Percentiles rank a stretch among this genome's conserved stretches.
Conservation (phyloP, 805 yeast genomes). For the Cyberlindnera americana region DNA sequence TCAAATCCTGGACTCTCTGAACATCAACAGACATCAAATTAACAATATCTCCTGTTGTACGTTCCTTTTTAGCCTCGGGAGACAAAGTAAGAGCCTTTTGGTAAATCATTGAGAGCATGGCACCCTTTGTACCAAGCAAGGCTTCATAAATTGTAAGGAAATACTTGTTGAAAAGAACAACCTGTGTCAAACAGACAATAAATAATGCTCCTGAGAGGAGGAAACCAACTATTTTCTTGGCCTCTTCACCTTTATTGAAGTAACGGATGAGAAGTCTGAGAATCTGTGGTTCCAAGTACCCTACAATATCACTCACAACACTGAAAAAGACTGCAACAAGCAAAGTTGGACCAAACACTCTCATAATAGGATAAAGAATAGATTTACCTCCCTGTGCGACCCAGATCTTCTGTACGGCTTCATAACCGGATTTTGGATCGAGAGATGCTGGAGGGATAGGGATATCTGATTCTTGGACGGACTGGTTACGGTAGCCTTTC, state of each 20-base stretch:
- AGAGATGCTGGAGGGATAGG: slow-evolving; percentile 73
- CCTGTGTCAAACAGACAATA: slow-evolving; percentile 52
- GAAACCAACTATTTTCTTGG: slow-evolving; percentile 43
- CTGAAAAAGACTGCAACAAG: slow-evolving; percentile 70
- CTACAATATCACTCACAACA: slow-evolving; percentile 68
- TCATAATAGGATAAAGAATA: slow-evolving; percentile 54
- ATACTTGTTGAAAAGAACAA: slow-evolving; percentile 66
- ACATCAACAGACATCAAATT: slow-evolving; percentile 80
- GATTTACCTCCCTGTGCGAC: slow-evolving; percentile 47
- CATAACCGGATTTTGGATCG: slow-evolving; percentile 49
- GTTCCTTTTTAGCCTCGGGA: slow-evolving; percentile 53
- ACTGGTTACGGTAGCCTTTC: slow-evolving; percentile 56
- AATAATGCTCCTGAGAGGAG: slow-evolving; percentile 65
- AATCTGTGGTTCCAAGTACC: slow-evolving; percentile 85
- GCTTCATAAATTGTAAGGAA: slow-evolving; percentile 54
- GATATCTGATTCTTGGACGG: slow-evolving; percentile 58
- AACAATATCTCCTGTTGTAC: slow-evolving; percentile 75
- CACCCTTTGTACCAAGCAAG: slow-evolving; percentile 61
- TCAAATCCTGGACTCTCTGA: slow-evolving; percentile 54
- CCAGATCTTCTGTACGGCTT: slow-evolving; percentile 59
- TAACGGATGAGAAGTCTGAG: slow-evolving; percentile 57
- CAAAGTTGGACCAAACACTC: slow-evolving; percentile 74
- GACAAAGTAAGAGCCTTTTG: slow-evolving; percentile 69
- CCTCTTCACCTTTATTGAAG: slow-evolving; percentile 49
- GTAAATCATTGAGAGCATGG: slow-evolving; percentile 65